Conservation (phyloP, 495 filamentous ascomycete genomes). For the Cercophora sp. region DNA sequence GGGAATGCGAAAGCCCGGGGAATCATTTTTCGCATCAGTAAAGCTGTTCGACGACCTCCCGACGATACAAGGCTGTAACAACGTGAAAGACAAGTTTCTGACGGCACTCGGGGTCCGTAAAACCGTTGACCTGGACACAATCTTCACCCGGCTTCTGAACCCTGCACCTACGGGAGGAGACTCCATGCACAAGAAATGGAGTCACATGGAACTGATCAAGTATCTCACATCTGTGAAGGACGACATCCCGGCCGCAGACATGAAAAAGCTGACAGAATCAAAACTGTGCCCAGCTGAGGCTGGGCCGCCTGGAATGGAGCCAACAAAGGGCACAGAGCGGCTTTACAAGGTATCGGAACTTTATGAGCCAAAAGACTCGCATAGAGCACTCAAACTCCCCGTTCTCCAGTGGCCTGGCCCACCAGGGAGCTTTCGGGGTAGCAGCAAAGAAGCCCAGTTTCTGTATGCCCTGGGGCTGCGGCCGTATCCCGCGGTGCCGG, state of each 20-base stretch:
- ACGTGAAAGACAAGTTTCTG: conserved; percentile 87
- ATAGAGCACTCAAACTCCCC: conserved; percentile 66
- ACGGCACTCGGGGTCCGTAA: conserved; percentile 73
- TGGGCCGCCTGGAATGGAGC: conserved; percentile 41
- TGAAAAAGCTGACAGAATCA: conserved; percentile 70
- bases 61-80: conserved; percentile 64
- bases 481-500: conserved; percentile 60
- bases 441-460: conserved; percentile 68
- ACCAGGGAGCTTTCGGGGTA: conserved; percentile 58
- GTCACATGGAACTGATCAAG: conserved; percentile 88
- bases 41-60: conserved; percentile 93
- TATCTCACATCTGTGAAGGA: conserved; percentile 86
- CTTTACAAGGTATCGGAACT: conserved; percentile 80
- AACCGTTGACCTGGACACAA: conserved; percentile 87
- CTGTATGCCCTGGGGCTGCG: conserved; percentile 66
- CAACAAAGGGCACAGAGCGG: conserved; percentile 38
- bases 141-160: conserved; percentile 80
- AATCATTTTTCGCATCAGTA: conserved; percentile 90
- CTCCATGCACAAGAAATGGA: conserved; percentile 64
- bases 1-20: conserved; percentile 81
- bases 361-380: conserved; percentile 71
- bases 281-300: conserved; percentile 80
- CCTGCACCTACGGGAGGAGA: conserved; percentile 35
- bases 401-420: conserved; percentile 76
- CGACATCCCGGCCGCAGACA: conserved; percentile 83